A percentile compares a stretch with the other conserved stretches of the same genome.
Evolutionary conservation across 257 asterid species (phyloP).

Genomic region (Plantago ovata): DNA sequence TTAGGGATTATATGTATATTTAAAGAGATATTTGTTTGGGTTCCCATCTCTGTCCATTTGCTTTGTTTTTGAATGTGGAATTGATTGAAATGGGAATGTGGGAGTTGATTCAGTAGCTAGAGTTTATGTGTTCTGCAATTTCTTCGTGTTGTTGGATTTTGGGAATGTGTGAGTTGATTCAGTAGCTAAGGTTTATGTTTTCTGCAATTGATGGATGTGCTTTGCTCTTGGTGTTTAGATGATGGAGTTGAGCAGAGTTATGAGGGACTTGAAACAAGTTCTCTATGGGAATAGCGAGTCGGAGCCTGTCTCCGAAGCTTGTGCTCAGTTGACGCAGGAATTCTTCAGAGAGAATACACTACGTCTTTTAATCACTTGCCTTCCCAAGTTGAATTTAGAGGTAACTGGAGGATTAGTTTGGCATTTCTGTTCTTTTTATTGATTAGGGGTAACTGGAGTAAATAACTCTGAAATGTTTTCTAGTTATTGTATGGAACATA

Average conservation of each 20-base stretch:
- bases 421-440: too few species aligned
- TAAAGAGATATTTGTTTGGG: neutral
- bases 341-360: constrained; percentile 79
- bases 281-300: constrained; percentile 89
- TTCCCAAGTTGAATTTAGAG: constrained; percentile 78
- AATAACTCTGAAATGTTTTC: neutral
- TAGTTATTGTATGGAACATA: neutral
- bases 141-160: constrained; percentile 3
- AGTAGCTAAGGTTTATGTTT: neutral
- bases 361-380: constrained; percentile 62
- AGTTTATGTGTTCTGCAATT: too few species aligned
- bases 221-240: constrained; percentile 35
- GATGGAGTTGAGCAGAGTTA: constrained; percentile 65
- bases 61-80: neutral
- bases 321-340: constrained; percentile 82
- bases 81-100: neutral
- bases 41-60: constrained; percentile 1
- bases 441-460: neutral
- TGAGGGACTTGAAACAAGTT: constrained; percentile 62
- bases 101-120: neutral
- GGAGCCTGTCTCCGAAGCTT: constrained; percentile 84
- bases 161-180: neutral
- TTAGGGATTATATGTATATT: too few species aligned
- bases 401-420: constrained; percentile 27
- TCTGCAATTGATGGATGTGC: too few species aligned